Conservation (phyloP, 768 basidiomycete genomes). For the Xerocomellus dryophilus region DNA sequence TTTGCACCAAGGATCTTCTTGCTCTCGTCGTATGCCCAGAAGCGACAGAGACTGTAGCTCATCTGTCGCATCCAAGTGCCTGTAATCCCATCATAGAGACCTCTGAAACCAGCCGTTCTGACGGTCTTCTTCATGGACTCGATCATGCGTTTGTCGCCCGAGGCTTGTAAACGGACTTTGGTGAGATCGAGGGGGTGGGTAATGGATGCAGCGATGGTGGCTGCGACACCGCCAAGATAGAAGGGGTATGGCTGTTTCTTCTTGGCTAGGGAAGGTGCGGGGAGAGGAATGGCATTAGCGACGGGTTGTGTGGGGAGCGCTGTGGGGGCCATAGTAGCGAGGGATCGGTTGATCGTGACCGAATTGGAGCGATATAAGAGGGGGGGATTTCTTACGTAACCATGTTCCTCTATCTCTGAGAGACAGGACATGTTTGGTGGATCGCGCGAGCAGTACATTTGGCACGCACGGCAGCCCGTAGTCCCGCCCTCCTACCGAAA, state of each 20-base stretch:
- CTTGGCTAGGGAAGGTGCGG: conserved; percentile 10
- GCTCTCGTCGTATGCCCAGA: conserved; percentile 90
- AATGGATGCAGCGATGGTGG: conserved; percentile 84
- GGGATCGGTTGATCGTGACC: not conserved
- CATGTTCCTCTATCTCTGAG: not conserved
- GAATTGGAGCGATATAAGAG: conserved; percentile 11
- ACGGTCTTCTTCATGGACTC: conserved; percentile 80
- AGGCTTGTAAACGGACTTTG: conserved; percentile 88
- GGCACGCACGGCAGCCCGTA: not conserved
- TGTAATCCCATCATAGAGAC: conserved; percentile 81
- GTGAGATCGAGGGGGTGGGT: conserved; percentile 88
- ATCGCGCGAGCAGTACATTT: not conserved
- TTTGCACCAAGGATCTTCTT: conserved; percentile 76
- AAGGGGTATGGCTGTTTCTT: conserved; percentile 80
- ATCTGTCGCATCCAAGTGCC: conserved; percentile 91
- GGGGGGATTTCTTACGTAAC: conserved; percentile 14
- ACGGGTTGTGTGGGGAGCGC: conserved; percentile 7
- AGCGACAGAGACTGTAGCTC: conserved; percentile 90
- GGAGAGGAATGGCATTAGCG: conserved; percentile 5
- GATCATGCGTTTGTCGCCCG: conserved; percentile 90
- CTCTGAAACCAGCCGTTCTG: conserved; percentile 65
- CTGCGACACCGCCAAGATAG: conserved; percentile 84
- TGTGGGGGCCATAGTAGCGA: conserved; percentile 18
- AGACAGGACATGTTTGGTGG: not conserved
- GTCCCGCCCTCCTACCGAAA: not conserved